phyloP scores from a whole-genome alignment of 371 early-diverging fungal genomes.

The Mortierella sp. region DNA sequence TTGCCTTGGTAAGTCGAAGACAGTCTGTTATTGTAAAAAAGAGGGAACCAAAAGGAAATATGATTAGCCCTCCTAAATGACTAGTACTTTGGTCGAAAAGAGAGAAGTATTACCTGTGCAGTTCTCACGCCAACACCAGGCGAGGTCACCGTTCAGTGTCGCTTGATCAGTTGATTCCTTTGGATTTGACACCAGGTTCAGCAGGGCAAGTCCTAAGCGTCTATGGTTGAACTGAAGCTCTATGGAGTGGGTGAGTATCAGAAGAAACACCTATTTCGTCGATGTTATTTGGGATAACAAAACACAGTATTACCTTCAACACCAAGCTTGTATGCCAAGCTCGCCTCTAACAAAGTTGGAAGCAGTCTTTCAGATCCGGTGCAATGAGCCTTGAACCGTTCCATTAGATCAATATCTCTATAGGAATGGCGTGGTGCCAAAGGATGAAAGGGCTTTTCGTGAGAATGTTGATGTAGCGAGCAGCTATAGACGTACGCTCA shows the following conservation, averaged over 20 bases:
- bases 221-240: slow-evolving; percentile 51
- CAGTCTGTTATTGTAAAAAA: slow-evolving; percentile 32
- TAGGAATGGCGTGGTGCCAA: no score
- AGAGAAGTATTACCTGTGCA: slow-evolving; percentile 40
- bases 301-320: slow-evolving; percentile 25
- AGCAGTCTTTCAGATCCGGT: slow-evolving; percentile 53
- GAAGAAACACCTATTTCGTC: no score
- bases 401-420: slow-evolving; percentile 56
- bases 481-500: no score
- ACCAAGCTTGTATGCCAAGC: slow-evolving; percentile 51
- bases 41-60: not conserved
- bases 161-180: slow-evolving; percentile 46
- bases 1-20: slow-evolving; percentile 54
- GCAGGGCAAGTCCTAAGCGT: slow-evolving; percentile 44
- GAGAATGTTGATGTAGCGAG: no score
- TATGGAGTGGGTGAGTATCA: slow-evolving; percentile 1
- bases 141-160: slow-evolving; percentile 54
- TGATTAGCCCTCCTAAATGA: not conserved
- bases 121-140: slow-evolving; percentile 60
- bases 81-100: not conserved
- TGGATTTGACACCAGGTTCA: slow-evolving; percentile 51
- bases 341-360: slow-evolving; percentile 52
- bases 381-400: slow-evolving; percentile 53
- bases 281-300: no score
- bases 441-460: not conserved